Percentiles rank a stretch among this genome's conserved stretches.
Conservation (phyloP, 78 protist genomes). For the Salpingoeca rosetta region DNA sequence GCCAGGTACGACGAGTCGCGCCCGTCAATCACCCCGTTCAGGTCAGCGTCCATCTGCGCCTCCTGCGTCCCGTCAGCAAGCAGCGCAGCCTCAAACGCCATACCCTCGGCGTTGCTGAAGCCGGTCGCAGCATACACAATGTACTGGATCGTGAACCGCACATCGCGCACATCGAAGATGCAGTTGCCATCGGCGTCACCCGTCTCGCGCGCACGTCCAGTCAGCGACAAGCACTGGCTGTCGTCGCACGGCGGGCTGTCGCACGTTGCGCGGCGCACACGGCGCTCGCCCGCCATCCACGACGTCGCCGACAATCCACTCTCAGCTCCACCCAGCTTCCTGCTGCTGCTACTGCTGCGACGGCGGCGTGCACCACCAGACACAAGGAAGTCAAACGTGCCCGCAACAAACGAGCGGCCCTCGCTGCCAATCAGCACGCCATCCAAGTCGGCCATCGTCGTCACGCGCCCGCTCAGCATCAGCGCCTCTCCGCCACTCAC, state of each 20-base stretch:
- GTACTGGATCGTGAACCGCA: neutral
- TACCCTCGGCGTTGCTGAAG: neutral
- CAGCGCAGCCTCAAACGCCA: neutral
- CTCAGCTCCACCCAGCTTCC: neutral
- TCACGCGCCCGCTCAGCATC: neutral
- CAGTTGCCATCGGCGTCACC: neutral
- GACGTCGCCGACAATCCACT: no score
- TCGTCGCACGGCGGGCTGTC: neutral
- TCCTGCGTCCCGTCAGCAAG: neutral
- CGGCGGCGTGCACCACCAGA: neutral
- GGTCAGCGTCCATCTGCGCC: neutral
- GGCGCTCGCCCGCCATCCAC: neutral
- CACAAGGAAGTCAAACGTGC: neutral
- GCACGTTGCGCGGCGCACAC: neutral
- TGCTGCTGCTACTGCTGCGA: neutral
- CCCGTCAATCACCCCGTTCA: neutral
- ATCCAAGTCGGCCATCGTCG: neutral
- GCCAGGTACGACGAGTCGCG: neutral
- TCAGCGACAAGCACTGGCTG: neutral
- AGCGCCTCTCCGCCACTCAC: neutral
- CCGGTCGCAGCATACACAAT: neutral
- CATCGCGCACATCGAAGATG: neutral
- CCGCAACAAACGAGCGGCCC: neutral
- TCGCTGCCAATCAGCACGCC: neutral
- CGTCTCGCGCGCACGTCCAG: neutral